phyloP scores from a whole-genome alignment of 2,329 filamentous ascomycete species.

The Moelleriella libera region DNA sequence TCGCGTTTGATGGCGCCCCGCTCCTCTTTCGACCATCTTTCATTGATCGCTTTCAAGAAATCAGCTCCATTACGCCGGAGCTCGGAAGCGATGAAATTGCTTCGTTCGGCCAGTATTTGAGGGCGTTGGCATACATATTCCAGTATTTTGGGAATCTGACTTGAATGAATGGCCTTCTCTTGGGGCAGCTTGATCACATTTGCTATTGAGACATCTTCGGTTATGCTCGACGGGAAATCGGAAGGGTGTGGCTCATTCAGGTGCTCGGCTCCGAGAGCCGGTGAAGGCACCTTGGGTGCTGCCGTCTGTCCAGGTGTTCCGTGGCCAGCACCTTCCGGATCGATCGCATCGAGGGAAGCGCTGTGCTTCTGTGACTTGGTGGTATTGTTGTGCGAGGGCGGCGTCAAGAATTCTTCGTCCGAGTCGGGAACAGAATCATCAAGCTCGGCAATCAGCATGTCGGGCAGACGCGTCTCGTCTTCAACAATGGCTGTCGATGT shows the following conservation, averaged over 20 bases:
- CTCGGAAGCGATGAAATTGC: constrained; percentile 23
- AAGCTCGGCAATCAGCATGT: background rate
- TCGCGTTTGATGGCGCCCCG: constrained; percentile 33
- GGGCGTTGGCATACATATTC: constrained; percentile 15
- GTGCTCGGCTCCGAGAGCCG: too few species aligned
- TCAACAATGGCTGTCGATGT: constrained; percentile 2
- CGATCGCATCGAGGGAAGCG: background rate
- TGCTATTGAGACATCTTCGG: background rate
- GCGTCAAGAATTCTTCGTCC: constrained; percentile 37
- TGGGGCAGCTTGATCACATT: background rate
- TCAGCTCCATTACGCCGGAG: constrained; percentile 32
- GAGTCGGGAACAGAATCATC: constrained; percentile 36
- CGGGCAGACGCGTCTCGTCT: constrained; percentile 5
- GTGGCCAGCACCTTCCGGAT: background rate
- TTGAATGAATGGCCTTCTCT: constrained; percentile 3
- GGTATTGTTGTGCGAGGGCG: constrained; percentile 11
- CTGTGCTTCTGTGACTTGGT: background rate
- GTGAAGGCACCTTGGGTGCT: background rate
- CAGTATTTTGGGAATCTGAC: constrained; percentile 15
- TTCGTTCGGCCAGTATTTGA: constrained; percentile 18
- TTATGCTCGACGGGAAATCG: too few species aligned
- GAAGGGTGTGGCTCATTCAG: too few species aligned
- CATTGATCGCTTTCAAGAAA: constrained; percentile 31
- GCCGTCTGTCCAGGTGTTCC: background rate
- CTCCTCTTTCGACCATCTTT: constrained; percentile 28